phyloP scores from a whole-genome alignment of 2,329 filamentous ascomycete species.

The Verticillium dahliae region DNA sequence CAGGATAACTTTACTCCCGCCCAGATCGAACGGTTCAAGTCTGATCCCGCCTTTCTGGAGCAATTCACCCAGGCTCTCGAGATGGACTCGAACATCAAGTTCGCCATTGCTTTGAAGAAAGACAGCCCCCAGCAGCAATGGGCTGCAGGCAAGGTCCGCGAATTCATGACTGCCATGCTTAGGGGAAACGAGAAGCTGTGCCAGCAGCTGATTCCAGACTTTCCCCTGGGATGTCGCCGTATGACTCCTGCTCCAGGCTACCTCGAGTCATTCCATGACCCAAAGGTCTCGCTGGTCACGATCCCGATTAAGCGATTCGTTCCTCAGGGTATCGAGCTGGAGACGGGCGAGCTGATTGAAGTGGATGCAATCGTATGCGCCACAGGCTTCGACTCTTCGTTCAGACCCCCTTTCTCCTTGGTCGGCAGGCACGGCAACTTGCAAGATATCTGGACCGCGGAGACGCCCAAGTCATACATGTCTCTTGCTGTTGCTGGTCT shows the following conservation, averaged over 20 bases:
- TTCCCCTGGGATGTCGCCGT: slow-evolving; percentile 38
- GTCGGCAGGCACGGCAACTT: slow-evolving; percentile 43
- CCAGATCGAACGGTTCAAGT: slow-evolving; percentile 40
- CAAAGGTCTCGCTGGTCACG: slow-evolving; percentile 8
- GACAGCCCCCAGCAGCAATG: slow-evolving; percentile 33
- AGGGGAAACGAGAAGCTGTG: slow-evolving; percentile 42
- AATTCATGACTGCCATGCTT: slow-evolving; percentile 42
- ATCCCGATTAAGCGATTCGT: slow-evolving; percentile 38
- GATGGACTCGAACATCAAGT: slow-evolving; percentile 33
- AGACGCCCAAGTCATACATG: slow-evolving; percentile 43
- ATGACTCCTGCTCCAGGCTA: slow-evolving; percentile 46
- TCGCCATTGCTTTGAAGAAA: slow-evolving; percentile 34
- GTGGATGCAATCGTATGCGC: slow-evolving; percentile 52
- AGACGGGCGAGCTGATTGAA: slow-evolving; percentile 38
- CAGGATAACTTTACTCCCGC: slow-evolving; percentile 17
- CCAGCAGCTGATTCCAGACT: slow-evolving; percentile 42
- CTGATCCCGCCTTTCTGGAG: slow-evolving; percentile 37
- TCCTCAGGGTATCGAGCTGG: slow-evolving; percentile 39
- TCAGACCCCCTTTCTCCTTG: slow-evolving; percentile 43
- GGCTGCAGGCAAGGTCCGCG: slow-evolving; percentile 29
- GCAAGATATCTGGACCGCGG: slow-evolving; percentile 37
- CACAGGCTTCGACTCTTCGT: slow-evolving; percentile 51
- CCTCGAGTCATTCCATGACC: slow-evolving; percentile 28
- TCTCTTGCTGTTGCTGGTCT: slow-evolving; percentile 44
- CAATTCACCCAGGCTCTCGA: slow-evolving; percentile 41